Conservation (phyloP, 768 basidiomycete genomes). For the Tulasnella sp. region DNA sequence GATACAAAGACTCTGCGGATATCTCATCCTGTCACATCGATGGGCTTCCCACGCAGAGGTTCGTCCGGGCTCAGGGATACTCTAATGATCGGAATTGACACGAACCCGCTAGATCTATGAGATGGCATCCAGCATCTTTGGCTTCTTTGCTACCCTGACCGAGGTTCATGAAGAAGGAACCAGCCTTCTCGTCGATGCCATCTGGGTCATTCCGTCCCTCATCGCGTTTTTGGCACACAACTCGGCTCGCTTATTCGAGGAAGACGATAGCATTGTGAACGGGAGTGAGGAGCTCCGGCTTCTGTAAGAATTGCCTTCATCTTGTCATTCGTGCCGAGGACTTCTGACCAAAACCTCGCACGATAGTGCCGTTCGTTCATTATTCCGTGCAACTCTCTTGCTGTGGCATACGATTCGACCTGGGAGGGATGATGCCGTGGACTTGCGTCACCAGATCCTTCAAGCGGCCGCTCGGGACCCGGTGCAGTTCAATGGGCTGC, state of each 20-base stretch:
- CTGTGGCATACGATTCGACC: constrained; percentile 66
- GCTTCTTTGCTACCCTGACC: constrained; percentile 50
- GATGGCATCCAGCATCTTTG: constrained; percentile 48
- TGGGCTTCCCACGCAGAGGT: constrained; percentile 14
- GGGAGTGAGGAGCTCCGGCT: constrained; percentile 46
- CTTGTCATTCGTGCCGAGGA: constrained; percentile 33
- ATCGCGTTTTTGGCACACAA: constrained; percentile 59
- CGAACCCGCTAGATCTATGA: constrained; percentile 36
- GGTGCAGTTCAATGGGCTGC: constrained; percentile 62
- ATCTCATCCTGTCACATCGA: constrained; percentile 49
- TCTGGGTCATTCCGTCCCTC: constrained; percentile 65
- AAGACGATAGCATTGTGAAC: constrained; percentile 51
- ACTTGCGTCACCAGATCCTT: constrained; percentile 63
- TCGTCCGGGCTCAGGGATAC: background rate
- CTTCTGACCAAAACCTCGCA: constrained; percentile 8
- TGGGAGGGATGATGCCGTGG: constrained; percentile 49
- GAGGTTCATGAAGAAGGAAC: constrained; percentile 48
- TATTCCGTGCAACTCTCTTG: constrained; percentile 60
- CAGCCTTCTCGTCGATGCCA: constrained; percentile 52
- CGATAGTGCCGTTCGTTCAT: constrained; percentile 54
- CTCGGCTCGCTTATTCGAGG: constrained; percentile 67
- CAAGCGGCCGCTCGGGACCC: constrained; percentile 48
- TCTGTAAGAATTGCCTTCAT: constrained; percentile 43
- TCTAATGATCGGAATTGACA: constrained; percentile 17
- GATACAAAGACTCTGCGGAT: constrained; percentile 56